Evolutionary conservation across 495 filamentous ascomycete genomes (phyloP), one percentile per base, ranked within the genome.

Genomic region (Trichoderma reesei): DNA sequence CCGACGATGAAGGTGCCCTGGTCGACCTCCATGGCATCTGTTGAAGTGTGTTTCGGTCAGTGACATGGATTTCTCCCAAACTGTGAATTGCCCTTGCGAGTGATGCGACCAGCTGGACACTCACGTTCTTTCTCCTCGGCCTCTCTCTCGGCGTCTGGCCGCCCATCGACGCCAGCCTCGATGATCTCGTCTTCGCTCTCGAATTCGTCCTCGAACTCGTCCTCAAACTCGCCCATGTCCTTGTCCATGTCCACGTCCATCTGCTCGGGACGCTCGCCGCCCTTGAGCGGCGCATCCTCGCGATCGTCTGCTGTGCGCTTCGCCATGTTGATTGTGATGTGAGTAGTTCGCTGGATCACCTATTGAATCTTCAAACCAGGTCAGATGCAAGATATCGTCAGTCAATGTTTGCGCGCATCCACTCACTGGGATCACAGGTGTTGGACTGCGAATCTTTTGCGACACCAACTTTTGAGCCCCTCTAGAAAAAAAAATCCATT

Each of bases 141-240:
- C 70, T 96, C 91, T 48, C 92, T 82, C 76, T 97, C 92, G n/a
- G 86, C 90, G 76, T 96, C 91, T 33, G 92, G 92, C 67, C 90
- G 80, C 18, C 92, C 94, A 67, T 98, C 92, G 16, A 95, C 90
- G 62, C 92, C 94, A 36, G 93, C 92, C 77, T 97, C 94, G 61
- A 97, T 74, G 59, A 98, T 89, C 76, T 98, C 93, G 71, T 96
- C 92, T 68, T 96, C 93, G 70, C 91, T 96, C 79, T 96, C 92
- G 70, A 90, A 98, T 70, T 98, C 93, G 69, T 97, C 93, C 74
- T 96, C 93, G 66, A 88, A 98, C 68, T 96, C 90, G 75, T 98
- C 93, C 74, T 96, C 93, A 67, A 96, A 96, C 65, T 94, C 90
- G 71, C 89, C 89, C 77, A 87, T 88, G 62, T 92, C 90, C 67